Evolutionary conservation across 2,329 filamentous ascomycete genomes (phyloP).

Genomic region (Thermomyces lanuginosus): DNA sequence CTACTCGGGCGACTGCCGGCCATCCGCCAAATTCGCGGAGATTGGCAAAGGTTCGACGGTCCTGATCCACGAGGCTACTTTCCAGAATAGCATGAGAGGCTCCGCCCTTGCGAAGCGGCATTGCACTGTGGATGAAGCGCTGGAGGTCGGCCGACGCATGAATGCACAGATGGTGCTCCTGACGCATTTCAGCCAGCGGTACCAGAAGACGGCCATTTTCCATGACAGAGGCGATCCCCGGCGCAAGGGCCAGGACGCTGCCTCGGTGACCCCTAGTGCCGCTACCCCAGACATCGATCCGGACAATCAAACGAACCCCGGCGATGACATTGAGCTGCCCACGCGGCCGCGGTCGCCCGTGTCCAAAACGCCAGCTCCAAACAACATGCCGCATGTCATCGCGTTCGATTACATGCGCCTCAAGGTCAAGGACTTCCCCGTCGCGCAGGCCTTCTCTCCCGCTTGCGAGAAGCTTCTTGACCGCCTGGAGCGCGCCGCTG

Average conservation of each 20-base stretch:
- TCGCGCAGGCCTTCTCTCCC: conserved; percentile 41
- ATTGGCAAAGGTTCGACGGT: conserved; percentile 65
- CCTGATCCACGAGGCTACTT: conserved; percentile 89
- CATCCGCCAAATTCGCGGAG: conserved; percentile 49
- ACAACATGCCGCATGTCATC: conserved; percentile 36
- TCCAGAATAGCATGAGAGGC: conserved; percentile 63
- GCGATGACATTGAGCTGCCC: conserved; percentile 2
- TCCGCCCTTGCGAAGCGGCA: conserved; percentile 84
- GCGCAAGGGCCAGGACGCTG: no score
- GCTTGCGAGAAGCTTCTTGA: conserved; percentile 38
- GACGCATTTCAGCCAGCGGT: conserved; percentile 91
- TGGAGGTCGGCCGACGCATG: conserved; percentile 64
- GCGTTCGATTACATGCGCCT: conserved; percentile 51
- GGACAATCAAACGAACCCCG: background rate
- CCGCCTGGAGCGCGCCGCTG: conserved; percentile 18
- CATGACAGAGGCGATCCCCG: no score
- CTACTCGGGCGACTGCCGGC: conserved; percentile 88
- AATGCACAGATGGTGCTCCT: conserved; percentile 61
- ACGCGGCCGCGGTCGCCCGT: conserved; percentile 1
- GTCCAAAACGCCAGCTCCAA: conserved; percentile 1
- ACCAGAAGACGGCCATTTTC: conserved; percentile 54
- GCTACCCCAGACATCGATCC: no score
- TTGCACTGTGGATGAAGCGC: conserved; percentile 71
- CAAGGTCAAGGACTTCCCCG: conserved; percentile 41
- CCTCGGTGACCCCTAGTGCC: no score